These are phyloP conservation scores for Metschnikowia kofuensis DNA, from an alignment of 805 yeast species.

Conservation along the genomic window DNA sequence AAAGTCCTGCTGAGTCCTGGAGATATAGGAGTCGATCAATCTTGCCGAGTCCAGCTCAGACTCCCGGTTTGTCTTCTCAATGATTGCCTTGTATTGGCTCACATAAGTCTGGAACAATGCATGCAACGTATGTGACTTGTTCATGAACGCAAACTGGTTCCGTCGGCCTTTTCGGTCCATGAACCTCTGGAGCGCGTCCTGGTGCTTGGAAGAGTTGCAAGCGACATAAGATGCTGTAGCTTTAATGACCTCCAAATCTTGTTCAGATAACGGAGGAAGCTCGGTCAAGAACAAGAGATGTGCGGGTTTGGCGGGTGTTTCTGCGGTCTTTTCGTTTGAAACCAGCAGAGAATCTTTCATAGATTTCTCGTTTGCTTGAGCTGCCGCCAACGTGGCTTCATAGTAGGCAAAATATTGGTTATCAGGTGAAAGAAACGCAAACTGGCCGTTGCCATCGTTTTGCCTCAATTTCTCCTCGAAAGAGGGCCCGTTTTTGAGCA, in stretches of 20 bases:
- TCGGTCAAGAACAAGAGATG: slow-evolving; percentile 26
- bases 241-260: slow-evolving; percentile 69
- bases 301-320: slow-evolving; percentile 16
- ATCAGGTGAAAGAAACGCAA: slow-evolving; percentile 56
- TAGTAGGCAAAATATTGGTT: slow-evolving; percentile 63
- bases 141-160: slow-evolving; percentile 67
- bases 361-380: background rate
- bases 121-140: slow-evolving; percentile 58
- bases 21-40: slow-evolving; percentile 13
- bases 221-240: slow-evolving; percentile 70
- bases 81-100: slow-evolving; percentile 48
- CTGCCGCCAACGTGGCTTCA: slow-evolving; percentile 35
- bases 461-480: slow-evolving; percentile 59
- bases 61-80: slow-evolving; percentile 15
- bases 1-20: slow-evolving; percentile 29
- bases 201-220: slow-evolving; percentile 49
- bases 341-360: background rate
- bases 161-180: slow-evolving; percentile 34
- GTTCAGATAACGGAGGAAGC: slow-evolving; percentile 46
- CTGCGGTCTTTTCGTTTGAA: background rate
- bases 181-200: slow-evolving; percentile 32
- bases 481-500: slow-evolving; percentile 60
- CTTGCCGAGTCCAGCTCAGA: slow-evolving; percentile 6
- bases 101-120: slow-evolving; percentile 47
- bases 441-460: slow-evolving; percentile 49